Percentiles rank a stretch among this genome's conserved stretches.
phyloP scores from a whole-genome alignment of 495 filamentous ascomycete species.

The Aspergillus carlsbadensis region DNA sequence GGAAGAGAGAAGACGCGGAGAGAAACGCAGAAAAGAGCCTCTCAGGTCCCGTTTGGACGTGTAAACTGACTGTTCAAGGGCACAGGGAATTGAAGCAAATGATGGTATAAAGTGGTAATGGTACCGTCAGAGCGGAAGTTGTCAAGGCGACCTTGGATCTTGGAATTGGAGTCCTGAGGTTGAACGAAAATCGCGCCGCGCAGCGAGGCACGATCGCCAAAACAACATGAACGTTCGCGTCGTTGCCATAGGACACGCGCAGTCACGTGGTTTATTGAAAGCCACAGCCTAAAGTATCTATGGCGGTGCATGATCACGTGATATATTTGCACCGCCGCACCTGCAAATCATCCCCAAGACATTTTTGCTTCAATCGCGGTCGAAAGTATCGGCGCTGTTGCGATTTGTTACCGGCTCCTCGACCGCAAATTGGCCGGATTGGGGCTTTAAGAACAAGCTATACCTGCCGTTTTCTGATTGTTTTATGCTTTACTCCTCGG shows the following conservation, averaged over 20 bases:
- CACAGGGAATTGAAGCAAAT: not conserved
- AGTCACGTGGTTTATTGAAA: slow-evolving; percentile 8
- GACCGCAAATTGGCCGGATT: slow-evolving; percentile 12
- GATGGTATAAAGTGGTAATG: slow-evolving; percentile 15
- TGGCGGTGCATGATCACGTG: slow-evolving; percentile 24
- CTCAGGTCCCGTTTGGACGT: not conserved
- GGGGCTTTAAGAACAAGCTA: not conserved
- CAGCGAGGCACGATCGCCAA: slow-evolving; percentile 19
- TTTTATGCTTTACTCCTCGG: not conserved
- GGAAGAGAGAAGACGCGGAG: not conserved
- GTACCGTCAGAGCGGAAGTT: slow-evolving; percentile 26
- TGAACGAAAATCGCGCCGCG: slow-evolving; percentile 17
- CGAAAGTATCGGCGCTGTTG: slow-evolving; percentile 3
- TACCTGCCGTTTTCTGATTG: not conserved
- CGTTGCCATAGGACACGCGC: slow-evolving; percentile 15
- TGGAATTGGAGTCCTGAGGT: not conserved
- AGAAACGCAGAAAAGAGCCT: slow-evolving; percentile 4
- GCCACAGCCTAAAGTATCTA: slow-evolving; percentile 7
- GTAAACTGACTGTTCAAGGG: not conserved
- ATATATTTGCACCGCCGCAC: slow-evolving; percentile 9
- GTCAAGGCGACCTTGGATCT: slow-evolving; percentile 10
- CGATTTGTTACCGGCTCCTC: slow-evolving; percentile 8
- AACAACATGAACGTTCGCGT: slow-evolving; percentile 6
- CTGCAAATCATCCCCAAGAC: slow-evolving; percentile 16
- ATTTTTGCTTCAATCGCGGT: slow-evolving; percentile 21